Evolutionary conservation across 768 basidiomycete genomes (phyloP), one percentile per base, ranked within the genome.

Genomic region (Trametes cubensis): DNA sequence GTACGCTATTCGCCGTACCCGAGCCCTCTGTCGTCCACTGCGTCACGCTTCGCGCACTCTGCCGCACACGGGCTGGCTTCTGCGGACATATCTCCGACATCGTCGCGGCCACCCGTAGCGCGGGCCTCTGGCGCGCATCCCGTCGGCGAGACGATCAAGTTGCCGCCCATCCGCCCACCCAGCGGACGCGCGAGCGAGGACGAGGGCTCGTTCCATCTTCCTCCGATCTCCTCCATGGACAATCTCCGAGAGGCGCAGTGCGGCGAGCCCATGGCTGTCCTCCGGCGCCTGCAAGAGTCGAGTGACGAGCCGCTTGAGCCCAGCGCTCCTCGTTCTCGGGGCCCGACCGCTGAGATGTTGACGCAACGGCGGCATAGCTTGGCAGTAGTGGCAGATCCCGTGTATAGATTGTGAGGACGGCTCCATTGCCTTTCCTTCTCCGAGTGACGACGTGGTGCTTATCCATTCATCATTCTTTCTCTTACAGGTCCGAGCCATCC

Each of bases 191-290:
- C 44, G 23, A 47, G 55, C 42, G 52, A 44, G 38, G 51, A 61
- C 58, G 44, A 25, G 17, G 44, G 49, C 42, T 53, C 44, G 39
- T 23, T 68, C 50, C 62, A 69, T 30, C 67, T 75, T 20, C 74
- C 73, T 15, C 71, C 74, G 15, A 75, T 75, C 52, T 69, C 73
- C 15, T 83, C 86, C 0, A 74, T 92, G 66, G 88, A 89, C 70
- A 84, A 85, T 61, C 70, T 86, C 51, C 79, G 85, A 10, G 84
- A 85, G 2, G 73, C 81, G 21, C 71, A 75, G 67, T 72, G 77
- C 62, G 60, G 79, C 40, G 87, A 89, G 69, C 85, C 88, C 0
- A 83, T 85, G 5, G 84, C 87, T 6, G 89, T 91, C 7, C 73
- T 91, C 49, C 77, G 84, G 56, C 80, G 89, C 26, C 73, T 91